phyloP scores from a whole-genome alignment of 495 filamentous ascomycete species.

The Penicillium arizonense region DNA sequence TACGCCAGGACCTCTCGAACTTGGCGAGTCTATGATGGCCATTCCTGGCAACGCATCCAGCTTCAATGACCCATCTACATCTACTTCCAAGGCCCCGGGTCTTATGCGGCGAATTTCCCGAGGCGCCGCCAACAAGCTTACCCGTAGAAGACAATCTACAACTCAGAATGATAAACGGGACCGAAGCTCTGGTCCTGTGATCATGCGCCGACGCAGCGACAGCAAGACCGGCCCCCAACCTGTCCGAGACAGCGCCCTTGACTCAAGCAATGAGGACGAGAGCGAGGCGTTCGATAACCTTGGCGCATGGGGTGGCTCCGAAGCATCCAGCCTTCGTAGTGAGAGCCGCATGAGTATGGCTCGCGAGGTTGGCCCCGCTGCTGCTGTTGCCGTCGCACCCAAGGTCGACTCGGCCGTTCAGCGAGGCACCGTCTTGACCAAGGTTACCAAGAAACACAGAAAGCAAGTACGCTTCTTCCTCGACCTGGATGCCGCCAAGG shows the following conservation, averaged over 20 bases:
- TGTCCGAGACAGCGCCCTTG: conserved; percentile 48
- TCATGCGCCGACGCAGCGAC: conserved; percentile 83
- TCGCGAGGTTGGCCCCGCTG: conserved; percentile 21
- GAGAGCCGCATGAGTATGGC: conserved; percentile 32
- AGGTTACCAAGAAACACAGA: conserved; percentile 78
- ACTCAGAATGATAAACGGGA: conserved; percentile 73
- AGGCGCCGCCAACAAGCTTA: conserved; percentile 62
- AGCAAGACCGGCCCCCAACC: conserved; percentile 67
- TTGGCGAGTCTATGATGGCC: conserved; percentile 55
- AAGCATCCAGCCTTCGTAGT: conserved; percentile 39
- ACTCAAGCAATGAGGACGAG: conserved; percentile 56
- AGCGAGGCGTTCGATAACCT: conserved; percentile 54
- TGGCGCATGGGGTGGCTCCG: conserved; percentile 36
- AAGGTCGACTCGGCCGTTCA: conserved; percentile 69
- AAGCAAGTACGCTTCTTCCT: conserved; percentile 74
- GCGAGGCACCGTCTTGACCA: conserved; percentile 71
- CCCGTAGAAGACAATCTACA: conserved; percentile 66
- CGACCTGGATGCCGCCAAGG: conserved; percentile 77
- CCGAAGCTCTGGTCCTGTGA: conserved; percentile 82
- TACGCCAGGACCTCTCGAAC: conserved; percentile 48
- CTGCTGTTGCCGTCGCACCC: conserved; percentile 55
- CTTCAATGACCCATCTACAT: conserved; percentile 52
- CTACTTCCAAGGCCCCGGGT: conserved; percentile 51
- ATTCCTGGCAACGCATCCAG: conserved; percentile 34
- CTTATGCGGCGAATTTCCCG: conserved; percentile 65